Evolutionary conservation across 2,329 filamentous ascomycete species (phyloP), one percentile per base, ranked within the genome.

Genomic region (Phaeosphaeriaceae sp.): DNA sequence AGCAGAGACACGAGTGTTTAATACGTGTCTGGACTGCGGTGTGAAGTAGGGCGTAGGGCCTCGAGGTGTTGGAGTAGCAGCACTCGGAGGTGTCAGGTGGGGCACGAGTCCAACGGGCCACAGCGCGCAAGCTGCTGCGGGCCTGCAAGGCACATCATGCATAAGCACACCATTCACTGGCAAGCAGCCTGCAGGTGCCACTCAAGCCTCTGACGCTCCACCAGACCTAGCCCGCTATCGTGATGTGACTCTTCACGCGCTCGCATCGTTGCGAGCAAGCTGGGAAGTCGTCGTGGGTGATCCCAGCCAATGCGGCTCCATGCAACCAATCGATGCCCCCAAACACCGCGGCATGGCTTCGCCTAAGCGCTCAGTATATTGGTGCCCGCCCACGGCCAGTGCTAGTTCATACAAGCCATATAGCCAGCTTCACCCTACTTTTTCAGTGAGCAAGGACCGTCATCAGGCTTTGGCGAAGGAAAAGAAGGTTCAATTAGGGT

Each of bases 281-380:
- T 15, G n/a, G 44, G 53, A 60, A 56, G 44, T 50, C 30, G 35
- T 53, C 56, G 58, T 64, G 73, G 65, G 55, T 66, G 57, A 72
- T 71, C 73, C 70, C 66, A 61, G 70, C 54, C 68, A 13, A 23
- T 67, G 69, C 68, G 58, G 64, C 58, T 55, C 40, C 54, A 55
- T 56, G 53, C 57, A 35, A 47, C 67, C 68, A 70, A 66, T 71
- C 55, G 58, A 28, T 23, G 26, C 19, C 15, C 1, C 46, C 17
- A 42, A 55, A 44, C 49, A 55, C 58, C 62, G 61, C 64, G 58
- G 61, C 55, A 55, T 53, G 55, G 65, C 60, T 57, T 58, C 63
- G 35, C 59, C 52, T 73, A 74, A 69, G 71, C 71, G 71, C 70
- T 67, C 64, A 54, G 50, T 58, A 56, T 56, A 60, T 66, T 68